Base-by-base conservation (phyloP, 2,329 filamentous ascomycete species). In the Calonectria pteridis region DNA sequence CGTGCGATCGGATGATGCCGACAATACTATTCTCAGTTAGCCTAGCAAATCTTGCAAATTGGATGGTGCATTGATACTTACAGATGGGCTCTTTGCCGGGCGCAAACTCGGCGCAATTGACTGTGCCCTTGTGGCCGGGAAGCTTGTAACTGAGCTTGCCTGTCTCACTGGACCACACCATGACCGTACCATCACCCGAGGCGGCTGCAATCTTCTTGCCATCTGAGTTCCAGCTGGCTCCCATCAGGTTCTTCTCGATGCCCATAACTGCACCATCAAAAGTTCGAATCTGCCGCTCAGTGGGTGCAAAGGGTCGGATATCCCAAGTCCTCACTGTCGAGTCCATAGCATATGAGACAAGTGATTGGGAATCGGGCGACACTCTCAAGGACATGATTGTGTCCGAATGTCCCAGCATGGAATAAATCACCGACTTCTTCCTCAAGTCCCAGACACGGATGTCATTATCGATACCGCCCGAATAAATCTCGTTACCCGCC, bases 401-500 rank as follows among this genome's bases (percentile, higher is more conserved):
- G 82, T 99, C 97, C 67, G 92, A 93, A 83, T 99, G 97, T 0
- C 97, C 97, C 16, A 94, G 85, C 89, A 99, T 93, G 2, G 94
- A 93, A 84, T 98, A 98, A 7, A 95, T 92, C 3, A 97, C 91
- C 9, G 93, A 91, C 85, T 97, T 95, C 87, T 98, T 98, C 77
- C 97, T 92, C 81, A 98, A 86, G 84, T 99, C 97, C 96, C 97
- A 99, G 26, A 98, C 96, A 80, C 96, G 95, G 83, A 99, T 98
- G 79, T 97, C 95, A 82, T 98, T 98, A 86, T 98, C 97, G 78
- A 99, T 98, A 28, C 96, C 94, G 59, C 96, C 96, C 9, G 94
- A 94, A 84, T 97, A 99, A 31, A 99, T 91, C 86, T 98, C 97
- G 83, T 98, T 98, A 23, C 97, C 97, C 2, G 96, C 95, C 83